A percentile compares a stretch with the other conserved stretches of the same genome.
These are phyloP conservation scores for Marchantia paleacea DNA, from an alignment of 225 moss, liverwort and hornwort genomes.

Conservation along the genomic window DNA sequence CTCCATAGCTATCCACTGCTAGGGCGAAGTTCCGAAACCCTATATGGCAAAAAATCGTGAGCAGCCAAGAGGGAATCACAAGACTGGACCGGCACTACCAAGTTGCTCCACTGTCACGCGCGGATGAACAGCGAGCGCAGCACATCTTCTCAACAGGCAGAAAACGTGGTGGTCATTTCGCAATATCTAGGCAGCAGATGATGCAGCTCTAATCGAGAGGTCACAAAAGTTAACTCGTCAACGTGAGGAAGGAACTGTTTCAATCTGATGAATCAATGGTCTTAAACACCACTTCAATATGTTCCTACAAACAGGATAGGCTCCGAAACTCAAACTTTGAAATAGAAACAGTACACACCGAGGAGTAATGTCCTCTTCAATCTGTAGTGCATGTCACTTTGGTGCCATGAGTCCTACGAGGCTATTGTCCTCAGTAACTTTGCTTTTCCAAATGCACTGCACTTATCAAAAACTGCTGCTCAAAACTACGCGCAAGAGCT, in stretches of 20 bases:
- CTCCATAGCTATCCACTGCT: not conserved
- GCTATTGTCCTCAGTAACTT: conserved; percentile 21
- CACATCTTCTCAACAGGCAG: conserved; percentile 9
- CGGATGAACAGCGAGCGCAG: not conserved
- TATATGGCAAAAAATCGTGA: not conserved
- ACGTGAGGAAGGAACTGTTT: not conserved
- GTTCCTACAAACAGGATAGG: conserved; percentile 20
- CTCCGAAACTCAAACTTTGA: conserved; percentile 28
- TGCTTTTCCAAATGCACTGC: conserved; percentile 33
- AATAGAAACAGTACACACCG: conserved; percentile 34
- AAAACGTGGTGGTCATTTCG: not conserved
- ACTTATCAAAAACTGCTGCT: conserved; percentile 30
- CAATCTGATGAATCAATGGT: conserved; percentile 10
- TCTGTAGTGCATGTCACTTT: conserved; percentile 27
- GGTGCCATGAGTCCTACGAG: conserved; percentile 25
- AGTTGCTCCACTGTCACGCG: not conserved
- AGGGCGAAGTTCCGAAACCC: not conserved
- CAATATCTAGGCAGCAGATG: conserved; percentile 7
- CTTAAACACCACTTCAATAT: conserved; percentile 6
- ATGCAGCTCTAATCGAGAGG: conserved; percentile 3
- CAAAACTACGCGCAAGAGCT: conserved; percentile 22
- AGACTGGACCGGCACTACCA: not conserved
- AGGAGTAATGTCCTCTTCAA: conserved; percentile 27
- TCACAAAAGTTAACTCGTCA: not conserved
- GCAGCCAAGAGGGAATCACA: not conserved